These are phyloP conservation scores for Pseudogymnoascus pannorum DNA, from an alignment of 2,329 filamentous ascomycete species.

Conservation along the genomic window DNA sequence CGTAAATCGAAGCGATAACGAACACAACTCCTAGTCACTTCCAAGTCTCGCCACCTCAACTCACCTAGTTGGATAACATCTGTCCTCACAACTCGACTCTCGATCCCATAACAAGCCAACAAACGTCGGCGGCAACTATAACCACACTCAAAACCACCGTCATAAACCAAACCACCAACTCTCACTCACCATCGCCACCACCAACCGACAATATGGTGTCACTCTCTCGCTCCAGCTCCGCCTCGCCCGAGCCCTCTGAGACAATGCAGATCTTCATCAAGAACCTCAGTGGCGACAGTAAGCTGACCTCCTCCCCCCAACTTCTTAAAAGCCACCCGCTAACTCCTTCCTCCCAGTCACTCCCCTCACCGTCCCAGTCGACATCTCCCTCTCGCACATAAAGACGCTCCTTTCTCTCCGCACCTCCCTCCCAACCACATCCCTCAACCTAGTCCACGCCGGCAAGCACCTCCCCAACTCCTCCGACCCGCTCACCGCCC, in stretches of 20 bases:
- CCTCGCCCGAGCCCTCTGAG: constrained; percentile 38
- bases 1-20: not conserved
- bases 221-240: constrained; percentile 28
- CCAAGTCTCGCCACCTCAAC: not conserved
- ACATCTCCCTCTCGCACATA: constrained; percentile 48
- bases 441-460: constrained; percentile 50
- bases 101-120: not conserved
- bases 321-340: constrained; percentile 18
- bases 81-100: not conserved
- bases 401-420: constrained; percentile 49
- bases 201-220: constrained; percentile 20
- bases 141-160: not conserved
- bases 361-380: constrained; percentile 45
- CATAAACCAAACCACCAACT: not conserved
- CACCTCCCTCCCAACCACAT: constrained; percentile 42
- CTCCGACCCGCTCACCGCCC: constrained; percentile 35
- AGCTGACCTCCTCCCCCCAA: constrained; percentile 23
- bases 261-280: constrained; percentile 57
- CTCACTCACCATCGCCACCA: not conserved
- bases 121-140: not conserved
- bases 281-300: constrained; percentile 50
- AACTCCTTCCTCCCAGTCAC: constrained; percentile 38
- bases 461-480: constrained; percentile 45
- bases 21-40: not conserved
- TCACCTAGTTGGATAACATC: not conserved